Conservation (phyloP, 805 yeast species). For the Saccharomycopsis sp. region DNA sequence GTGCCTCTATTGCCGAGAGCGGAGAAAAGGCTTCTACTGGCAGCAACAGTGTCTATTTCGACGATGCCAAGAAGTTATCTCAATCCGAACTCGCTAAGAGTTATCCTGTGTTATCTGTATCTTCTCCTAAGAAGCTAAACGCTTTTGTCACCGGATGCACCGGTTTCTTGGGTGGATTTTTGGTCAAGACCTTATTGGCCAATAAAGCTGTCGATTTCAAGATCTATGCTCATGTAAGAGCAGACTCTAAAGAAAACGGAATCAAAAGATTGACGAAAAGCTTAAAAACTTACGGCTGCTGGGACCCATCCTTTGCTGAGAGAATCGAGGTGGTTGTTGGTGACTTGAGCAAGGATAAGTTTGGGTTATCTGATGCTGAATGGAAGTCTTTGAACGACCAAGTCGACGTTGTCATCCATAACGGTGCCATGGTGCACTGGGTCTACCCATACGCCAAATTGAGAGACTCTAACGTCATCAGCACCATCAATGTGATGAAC, state of each 20-base stretch:
- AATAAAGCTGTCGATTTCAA: constrained; percentile 47
- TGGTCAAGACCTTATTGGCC: constrained; percentile 66
- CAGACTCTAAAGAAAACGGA: constrained; percentile 60
- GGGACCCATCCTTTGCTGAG: constrained; percentile 34
- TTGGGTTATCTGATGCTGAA: constrained; percentile 53
- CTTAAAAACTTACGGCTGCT: constrained; percentile 75
- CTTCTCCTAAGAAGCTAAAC: constrained; percentile 36
- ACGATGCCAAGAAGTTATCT: constrained; percentile 60
- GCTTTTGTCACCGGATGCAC: constrained; percentile 94
- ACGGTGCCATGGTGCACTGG: constrained; percentile 99
- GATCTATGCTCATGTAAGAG: constrained; percentile 88
- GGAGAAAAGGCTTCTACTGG: constrained; percentile 13
- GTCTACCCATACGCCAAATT: constrained; percentile 88
- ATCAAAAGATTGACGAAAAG: constrained; percentile 68
- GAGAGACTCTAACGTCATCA: constrained; percentile 87
- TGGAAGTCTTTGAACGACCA: constrained; percentile 54
- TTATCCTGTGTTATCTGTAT: constrained; percentile 38
- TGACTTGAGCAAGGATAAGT: constrained; percentile 62
- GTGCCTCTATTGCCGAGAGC: constrained; percentile 29
- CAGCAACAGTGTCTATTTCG: constrained; percentile 49
- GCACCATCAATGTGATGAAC: constrained; percentile 78
- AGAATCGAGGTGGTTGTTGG: constrained; percentile 74
- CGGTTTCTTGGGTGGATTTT: constrained; percentile 91
- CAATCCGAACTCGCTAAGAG: constrained; percentile 34
- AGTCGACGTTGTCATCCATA: constrained; percentile 83